A percentile compares a stretch with the other conserved stretches of the same genome.
Evolutionary conservation across 2,329 filamentous ascomycete genomes (phyloP).

Genomic region (Sporothrix humicola): DNA sequence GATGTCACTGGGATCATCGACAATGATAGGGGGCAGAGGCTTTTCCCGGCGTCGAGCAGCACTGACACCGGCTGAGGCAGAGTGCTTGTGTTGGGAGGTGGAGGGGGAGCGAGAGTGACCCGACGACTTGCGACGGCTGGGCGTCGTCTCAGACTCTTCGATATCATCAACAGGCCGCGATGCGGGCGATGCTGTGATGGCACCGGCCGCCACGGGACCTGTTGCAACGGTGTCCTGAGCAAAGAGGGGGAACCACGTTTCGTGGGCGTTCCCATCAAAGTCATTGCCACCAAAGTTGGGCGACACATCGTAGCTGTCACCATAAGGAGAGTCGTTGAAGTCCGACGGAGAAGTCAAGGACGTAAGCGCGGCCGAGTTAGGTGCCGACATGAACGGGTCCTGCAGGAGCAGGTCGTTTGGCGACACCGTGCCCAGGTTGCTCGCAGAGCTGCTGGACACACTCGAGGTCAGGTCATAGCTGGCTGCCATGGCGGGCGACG

Average conservation of each 20-base stretch:
- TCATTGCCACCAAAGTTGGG: constrained; percentile 72
- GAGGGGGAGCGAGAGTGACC: constrained; percentile 49
- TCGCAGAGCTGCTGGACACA: constrained; percentile 53
- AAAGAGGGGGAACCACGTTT: constrained; percentile 76
- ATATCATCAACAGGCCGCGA: constrained; percentile 53
- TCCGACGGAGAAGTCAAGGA: constrained; percentile 84
- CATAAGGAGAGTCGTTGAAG: constrained; percentile 76
- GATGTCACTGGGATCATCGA: constrained; percentile 74
- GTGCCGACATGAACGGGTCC: constrained; percentile 73
- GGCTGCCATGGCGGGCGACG: constrained; percentile 58
- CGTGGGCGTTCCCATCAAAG: constrained; percentile 57
- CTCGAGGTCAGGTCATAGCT: constrained; percentile 59
- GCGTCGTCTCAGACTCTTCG: constrained; percentile 51
- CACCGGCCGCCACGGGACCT: constrained; percentile 34
- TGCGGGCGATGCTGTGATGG: constrained; percentile 51
- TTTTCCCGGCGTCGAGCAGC: constrained; percentile 75
- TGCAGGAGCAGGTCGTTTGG: constrained; percentile 79
- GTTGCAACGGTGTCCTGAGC: constrained; percentile 53
- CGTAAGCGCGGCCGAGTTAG: constrained; percentile 81
- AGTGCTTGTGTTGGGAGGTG: constrained; percentile 60
- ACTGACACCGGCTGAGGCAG: constrained; percentile 71
- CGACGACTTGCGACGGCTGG: constrained; percentile 58
- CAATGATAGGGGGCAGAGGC: constrained; percentile 77
- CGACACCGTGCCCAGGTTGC: constrained; percentile 75
- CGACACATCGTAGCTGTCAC: constrained; percentile 77